A percentile compares a stretch with the other conserved stretches of the same genome.
Conservation (phyloP, 2,329 filamentous ascomycete genomes). For the Magnaporthiopsis rhizophila region DNA sequence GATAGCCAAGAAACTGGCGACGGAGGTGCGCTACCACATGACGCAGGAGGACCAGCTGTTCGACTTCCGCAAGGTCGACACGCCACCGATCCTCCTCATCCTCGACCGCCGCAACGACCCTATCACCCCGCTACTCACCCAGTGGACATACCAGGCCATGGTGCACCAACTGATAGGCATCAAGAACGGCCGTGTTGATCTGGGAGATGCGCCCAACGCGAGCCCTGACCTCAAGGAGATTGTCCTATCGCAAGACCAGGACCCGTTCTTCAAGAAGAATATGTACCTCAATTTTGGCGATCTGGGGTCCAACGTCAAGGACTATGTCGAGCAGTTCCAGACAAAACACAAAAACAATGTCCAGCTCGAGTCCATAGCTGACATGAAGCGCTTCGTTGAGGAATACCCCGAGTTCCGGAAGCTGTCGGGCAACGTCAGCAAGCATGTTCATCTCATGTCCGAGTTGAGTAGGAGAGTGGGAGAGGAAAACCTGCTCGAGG, state of each 20-base stretch:
- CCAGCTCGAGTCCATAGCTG: constrained; percentile 92
- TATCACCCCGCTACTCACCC: constrained; percentile 85
- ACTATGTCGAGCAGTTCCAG: constrained; percentile 97
- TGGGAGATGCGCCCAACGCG: constrained; percentile 76
- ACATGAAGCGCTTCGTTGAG: constrained; percentile 99
- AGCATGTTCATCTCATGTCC: constrained; percentile 92
- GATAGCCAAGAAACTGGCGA: constrained; percentile 84
- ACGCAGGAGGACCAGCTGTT: constrained; percentile 95
- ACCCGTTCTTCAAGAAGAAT: constrained; percentile 98
- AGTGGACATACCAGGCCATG: constrained; percentile 99
- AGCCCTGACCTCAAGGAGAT: constrained; percentile 87
- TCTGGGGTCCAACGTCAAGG: constrained; percentile 90
- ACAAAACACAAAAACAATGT: constrained; percentile 94
- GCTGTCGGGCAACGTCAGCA: constrained; percentile 94
- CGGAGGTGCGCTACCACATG: constrained; percentile 85
- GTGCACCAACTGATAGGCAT: constrained; percentile 94
- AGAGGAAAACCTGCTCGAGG: constrained; percentile 81
- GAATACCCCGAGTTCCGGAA: constrained; percentile 98
- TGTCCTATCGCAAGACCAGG: constrained; percentile 90
- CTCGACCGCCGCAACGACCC: constrained; percentile 90
- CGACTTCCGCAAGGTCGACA: constrained; percentile 91
- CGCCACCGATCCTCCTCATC: constrained; percentile 83
- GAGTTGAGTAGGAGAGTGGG: constrained; percentile 86
- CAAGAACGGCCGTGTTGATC: constrained; percentile 85
- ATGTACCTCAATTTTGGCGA: constrained; percentile 99